Base-by-base conservation (phyloP, 2,329 filamentous ascomycete genomes). In the Oidium heveae region DNA sequence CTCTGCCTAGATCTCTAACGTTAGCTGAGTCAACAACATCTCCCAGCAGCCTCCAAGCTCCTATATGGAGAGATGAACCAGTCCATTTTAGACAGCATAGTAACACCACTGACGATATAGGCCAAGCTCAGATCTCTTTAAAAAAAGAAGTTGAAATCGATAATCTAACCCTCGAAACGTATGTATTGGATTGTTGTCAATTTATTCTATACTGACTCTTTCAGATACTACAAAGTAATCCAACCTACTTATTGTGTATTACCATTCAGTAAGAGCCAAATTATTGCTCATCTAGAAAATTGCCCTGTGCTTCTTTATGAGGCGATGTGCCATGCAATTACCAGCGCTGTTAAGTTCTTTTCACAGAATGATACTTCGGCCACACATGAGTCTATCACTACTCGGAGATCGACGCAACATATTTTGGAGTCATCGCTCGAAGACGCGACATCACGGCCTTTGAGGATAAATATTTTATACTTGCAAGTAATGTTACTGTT, bases 201-300 rank as follows among this genome's bases (percentile, higher is more conserved):
- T n/a, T 2, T 4, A 22, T 20, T 9, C 22, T 10, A 16, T 46
- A 54, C 63, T 64, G 57, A 64, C 53, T n/a, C 47, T 18, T n/a
- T 13, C 55, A 80, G 76, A 58, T 86, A 85, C 59, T 73, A 83
- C 54, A 70, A 71, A 4, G 68, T 74, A 15, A 75, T 86, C 20
- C 81, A 86, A 60, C 76, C 77, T 15, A 75, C 75, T 3, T 79
- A 84, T 56, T 82, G 82, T 0, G 70, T 86, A 47, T 69, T 86
- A 13, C 74, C 80, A 1, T 70, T 71, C 54, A 76, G 68, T 54
- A 79, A 75, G 60, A 66, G 68, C 15, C 71, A 71, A n/a, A 65
- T 83, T 10, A 73, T 76, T 55, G 69, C 70, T 9, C 70, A 77
- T 20, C 65, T 86, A 20, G 68, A 69, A 2, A 72, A 74, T 49